Base-by-base conservation (phyloP, 257 asterid genomes). In the Solanum ahanhuiri region DNA sequence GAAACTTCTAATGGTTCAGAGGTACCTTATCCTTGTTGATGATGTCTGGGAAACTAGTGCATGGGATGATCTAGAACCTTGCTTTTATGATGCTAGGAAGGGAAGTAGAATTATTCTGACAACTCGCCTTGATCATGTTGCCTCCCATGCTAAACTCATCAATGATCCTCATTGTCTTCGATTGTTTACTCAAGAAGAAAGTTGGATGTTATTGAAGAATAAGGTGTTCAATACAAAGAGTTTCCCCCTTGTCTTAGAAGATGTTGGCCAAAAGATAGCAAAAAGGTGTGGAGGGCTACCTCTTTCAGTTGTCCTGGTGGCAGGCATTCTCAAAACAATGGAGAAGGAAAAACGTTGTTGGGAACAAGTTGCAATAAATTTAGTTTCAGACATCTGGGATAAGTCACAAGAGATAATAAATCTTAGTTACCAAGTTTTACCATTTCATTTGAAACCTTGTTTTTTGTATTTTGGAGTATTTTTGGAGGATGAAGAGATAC, bases 21-120 rank as follows among this genome's bases (percentile, higher is more conserved):
- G 90, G 69, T 92, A 86, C 72, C 85, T 92, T 1, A 66, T 92
- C 41, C 86, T 92, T 1, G 22, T 90, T 54, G 95, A 91, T 88
- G 95, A 92, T 88, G 17, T 92, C 7, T 91, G 95, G 93, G 11
- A 60, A 45, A 30, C 85, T 10, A 14, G 15, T 9, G 88, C 15
- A 12, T 90, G 91, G 93, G 22, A 85, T 58, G 90, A 54, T 6
- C 20, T 41, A 14, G 0, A 1, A 0, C 18, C 0, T 2, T 12
- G 83, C 15, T 77, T 77, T 1, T 35, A 4, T 37, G 43, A 54
- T 34, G 22, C 14, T 0, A 14, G 35, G 0, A 81, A 89, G 43
- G 76, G 94, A 69, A 92, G 93, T n/a, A 87, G 90, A 69, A 86
- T 90, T 60, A 7, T 90, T n/a, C 75, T 92, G 41, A 91, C 93